These are phyloP conservation scores for Podila clonocystis DNA, from an alignment of 192 early-diverging fungal species.

Conservation along the genomic window DNA sequence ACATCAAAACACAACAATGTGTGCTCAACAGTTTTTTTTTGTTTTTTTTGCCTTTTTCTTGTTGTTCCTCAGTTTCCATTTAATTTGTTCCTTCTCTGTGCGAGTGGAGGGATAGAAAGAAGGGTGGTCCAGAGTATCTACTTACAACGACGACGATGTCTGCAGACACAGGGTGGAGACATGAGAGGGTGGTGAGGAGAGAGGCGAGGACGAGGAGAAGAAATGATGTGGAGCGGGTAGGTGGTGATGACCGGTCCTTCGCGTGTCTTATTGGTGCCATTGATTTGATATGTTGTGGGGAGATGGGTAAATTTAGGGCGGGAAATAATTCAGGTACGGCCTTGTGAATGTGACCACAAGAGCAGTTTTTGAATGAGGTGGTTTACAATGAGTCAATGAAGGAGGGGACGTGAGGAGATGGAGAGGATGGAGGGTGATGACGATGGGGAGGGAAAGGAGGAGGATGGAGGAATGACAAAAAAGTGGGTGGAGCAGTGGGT, in stretches of 20 bases:
- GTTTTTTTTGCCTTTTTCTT: too few species aligned
- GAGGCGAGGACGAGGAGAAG: neutral
- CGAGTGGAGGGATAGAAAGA: neutral
- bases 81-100: too few species aligned
- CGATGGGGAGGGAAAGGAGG: neutral
- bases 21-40: too few species aligned
- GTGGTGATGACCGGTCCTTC: neutral
- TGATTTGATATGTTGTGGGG: neutral
- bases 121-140: neutral
- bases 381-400: neutral
- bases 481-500: neutral
- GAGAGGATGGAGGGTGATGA: neutral
- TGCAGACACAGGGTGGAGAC: conserved; percentile 2
- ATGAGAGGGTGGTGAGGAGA: neutral
- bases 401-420: neutral
- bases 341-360: neutral
- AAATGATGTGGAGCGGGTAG: neutral
- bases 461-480: neutral
- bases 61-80: too few species aligned
- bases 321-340: neutral
- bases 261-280: neutral
- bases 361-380: neutral
- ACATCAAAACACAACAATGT: too few species aligned
- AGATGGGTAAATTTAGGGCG: neutral
- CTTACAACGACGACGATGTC: neutral